Evolutionary conservation across 352 stramenopile species (phyloP), one percentile per base, ranked within the genome.

Genomic region (Aphanomyces invadans): DNA sequence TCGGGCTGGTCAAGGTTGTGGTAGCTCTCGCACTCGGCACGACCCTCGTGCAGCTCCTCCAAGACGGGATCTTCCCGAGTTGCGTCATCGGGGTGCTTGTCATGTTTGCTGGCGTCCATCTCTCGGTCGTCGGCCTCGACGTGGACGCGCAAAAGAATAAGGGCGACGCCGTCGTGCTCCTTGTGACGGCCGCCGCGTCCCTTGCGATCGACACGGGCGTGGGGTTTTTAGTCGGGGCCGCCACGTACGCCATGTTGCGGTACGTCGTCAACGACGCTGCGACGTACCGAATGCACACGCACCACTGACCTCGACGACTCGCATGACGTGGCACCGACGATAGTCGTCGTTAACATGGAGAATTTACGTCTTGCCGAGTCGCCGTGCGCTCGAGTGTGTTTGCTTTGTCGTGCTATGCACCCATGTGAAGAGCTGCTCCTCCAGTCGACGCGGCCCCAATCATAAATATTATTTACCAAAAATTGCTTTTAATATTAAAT

Each of bases 1-100:
- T 98, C 2, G 93, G 93, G 11, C 26, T 66, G 1, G 79, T 89
- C 61, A 98, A 98, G 76, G 73, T 97, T n/a, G 72, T 86, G 19
- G 76, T 97, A 54, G 83, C 88, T n/a, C 67, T 97, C 26, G 78
- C 97, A 19, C 87, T 97, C 33, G 89, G 89, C 42, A 86, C 80
- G 10, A 82, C 79, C 65, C 85, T 75, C 29, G 75, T 88, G n/a
- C 66, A 73, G 19, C 39, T 87, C 53, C 71, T 87, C 15, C 78
- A 84, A 44, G 77, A 71, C 2, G 78, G 78, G 32, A 76, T 87
- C 60, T 87, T 87, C 60, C 78, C 78, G 23, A 63, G 74, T 17
- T 87, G 74, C 4, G 78, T 56, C 44, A 72, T 87, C 28, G 78
- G 78, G 26, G 78, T 87, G 28, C 73, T 85, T 69, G 70, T 87